These are phyloP conservation scores for Esteya vermicola DNA, from an alignment of 2,329 filamentous ascomycete species.

Conservation along the genomic window DNA sequence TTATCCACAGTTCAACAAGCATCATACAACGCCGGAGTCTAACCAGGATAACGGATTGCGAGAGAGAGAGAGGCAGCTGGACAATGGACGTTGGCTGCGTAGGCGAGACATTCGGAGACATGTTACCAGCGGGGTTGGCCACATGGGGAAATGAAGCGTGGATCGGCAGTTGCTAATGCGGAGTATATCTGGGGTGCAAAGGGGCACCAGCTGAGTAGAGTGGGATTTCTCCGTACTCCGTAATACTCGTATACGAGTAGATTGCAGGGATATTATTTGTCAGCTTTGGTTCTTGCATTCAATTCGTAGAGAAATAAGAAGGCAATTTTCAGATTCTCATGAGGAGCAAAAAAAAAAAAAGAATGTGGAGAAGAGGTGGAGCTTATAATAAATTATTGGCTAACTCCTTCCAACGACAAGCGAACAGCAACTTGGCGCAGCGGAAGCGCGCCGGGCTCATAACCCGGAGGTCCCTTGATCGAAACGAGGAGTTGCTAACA, in stretches of 20 bases:
- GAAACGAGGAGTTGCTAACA: conserved; percentile 8
- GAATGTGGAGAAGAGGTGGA: not conserved
- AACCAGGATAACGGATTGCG: not conserved
- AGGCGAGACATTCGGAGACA: conserved; percentile 6
- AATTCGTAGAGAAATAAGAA: too few relatives aligned
- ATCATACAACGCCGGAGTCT: too few relatives aligned
- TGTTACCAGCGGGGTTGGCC: conserved; percentile 5
- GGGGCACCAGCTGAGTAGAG: too few relatives aligned
- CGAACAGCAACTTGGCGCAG: conserved; percentile 8
- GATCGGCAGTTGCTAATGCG: too few relatives aligned
- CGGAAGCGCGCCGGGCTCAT: conserved; percentile 9
- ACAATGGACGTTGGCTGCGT: not conserved
- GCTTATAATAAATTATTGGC: not conserved
- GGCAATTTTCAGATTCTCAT: too few relatives aligned
- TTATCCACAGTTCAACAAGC: too few relatives aligned
- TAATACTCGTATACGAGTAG: too few relatives aligned
- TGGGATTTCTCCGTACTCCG: too few relatives aligned
- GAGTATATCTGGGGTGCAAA: too few relatives aligned
- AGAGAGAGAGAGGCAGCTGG: not conserved
- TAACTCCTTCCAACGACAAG: not conserved
- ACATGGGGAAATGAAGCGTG: too few relatives aligned
- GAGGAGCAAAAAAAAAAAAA: not conserved
- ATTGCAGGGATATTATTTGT: too few relatives aligned
- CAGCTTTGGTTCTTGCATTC: too few relatives aligned
- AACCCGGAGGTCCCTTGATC: conserved; percentile 9